Conservation (phyloP, 108 stramenopile genomes). For the Stephanodiscus triporus region DNA sequence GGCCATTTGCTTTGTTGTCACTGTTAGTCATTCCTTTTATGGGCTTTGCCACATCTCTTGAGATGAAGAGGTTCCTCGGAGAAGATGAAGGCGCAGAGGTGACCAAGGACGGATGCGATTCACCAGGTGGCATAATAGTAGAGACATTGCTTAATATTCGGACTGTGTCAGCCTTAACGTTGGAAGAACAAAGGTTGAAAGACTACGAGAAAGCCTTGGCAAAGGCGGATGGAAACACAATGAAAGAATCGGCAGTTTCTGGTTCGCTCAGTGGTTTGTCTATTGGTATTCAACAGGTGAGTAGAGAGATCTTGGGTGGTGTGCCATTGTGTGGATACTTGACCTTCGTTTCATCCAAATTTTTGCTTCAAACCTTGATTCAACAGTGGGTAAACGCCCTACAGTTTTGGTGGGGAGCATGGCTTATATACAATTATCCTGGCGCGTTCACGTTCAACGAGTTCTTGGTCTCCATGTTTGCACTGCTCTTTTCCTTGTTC, state of each 20-base stretch:
- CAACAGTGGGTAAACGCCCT: slow-evolving; percentile 44
- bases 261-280: slow-evolving; percentile 32
- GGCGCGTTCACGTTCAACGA: slow-evolving; percentile 59
- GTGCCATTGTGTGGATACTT: neutral
- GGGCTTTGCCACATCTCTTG: slow-evolving; percentile 67
- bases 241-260: slow-evolving; percentile 32
- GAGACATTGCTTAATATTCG: slow-evolving; percentile 81
- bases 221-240: slow-evolving; percentile 37
- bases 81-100: slow-evolving; percentile 58
- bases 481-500: slow-evolving; percentile 74
- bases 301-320: neutral
- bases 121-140: slow-evolving; percentile 71
- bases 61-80: slow-evolving; percentile 71
- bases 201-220: slow-evolving; percentile 63
- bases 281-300: slow-evolving; percentile 34
- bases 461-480: slow-evolving; percentile 78
- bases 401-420: slow-evolving; percentile 81
- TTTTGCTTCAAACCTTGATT: neutral
- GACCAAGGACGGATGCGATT: slow-evolving; percentile 50
- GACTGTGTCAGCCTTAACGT: slow-evolving; percentile 70
- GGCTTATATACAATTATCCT: slow-evolving; percentile 61
- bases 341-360: neutral
- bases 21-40: slow-evolving; percentile 68
- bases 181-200: slow-evolving; percentile 60
- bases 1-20: slow-evolving; percentile 84